phyloP scores from a whole-genome alignment of 129 eudicot species.

The Silybum marianum region DNA sequence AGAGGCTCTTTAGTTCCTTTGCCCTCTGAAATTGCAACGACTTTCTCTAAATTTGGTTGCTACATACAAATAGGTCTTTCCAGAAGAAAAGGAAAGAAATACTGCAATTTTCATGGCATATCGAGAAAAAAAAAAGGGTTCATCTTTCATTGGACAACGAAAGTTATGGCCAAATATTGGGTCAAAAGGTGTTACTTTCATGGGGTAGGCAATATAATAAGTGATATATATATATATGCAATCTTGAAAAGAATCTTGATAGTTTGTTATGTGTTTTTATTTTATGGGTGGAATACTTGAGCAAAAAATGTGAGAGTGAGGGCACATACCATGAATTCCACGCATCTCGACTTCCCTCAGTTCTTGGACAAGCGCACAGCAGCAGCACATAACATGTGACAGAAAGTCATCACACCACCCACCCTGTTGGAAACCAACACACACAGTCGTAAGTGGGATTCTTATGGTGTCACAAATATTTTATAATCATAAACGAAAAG shows the following conservation, averaged over 20 bases:
- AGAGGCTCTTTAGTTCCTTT: neutral
- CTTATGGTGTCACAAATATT: neutral
- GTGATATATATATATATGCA: neutral
- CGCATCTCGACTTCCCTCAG: constrained; percentile 89
- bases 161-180: neutral
- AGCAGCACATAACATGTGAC: constrained; percentile 96
- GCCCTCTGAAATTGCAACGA: neutral
- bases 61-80: neutral
- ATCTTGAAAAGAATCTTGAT: neutral
- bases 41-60: neutral
- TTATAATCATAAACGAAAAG: neutral
- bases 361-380: constrained; percentile 99
- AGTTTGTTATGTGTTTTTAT: neutral
- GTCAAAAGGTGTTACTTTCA: neutral
- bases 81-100: neutral
- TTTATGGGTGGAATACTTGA: too few species aligned
- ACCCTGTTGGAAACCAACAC: constrained; percentile 53
- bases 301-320: neutral
- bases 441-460: neutral
- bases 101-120: neutral
- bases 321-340: constrained; percentile 62
- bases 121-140: neutral
- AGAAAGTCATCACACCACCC: constrained; percentile 91
- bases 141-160: neutral
- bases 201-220: neutral